These are phyloP conservation scores for Penicillium mononematosum DNA, from an alignment of 495 filamentous ascomycete species.

Conservation along the genomic window DNA sequence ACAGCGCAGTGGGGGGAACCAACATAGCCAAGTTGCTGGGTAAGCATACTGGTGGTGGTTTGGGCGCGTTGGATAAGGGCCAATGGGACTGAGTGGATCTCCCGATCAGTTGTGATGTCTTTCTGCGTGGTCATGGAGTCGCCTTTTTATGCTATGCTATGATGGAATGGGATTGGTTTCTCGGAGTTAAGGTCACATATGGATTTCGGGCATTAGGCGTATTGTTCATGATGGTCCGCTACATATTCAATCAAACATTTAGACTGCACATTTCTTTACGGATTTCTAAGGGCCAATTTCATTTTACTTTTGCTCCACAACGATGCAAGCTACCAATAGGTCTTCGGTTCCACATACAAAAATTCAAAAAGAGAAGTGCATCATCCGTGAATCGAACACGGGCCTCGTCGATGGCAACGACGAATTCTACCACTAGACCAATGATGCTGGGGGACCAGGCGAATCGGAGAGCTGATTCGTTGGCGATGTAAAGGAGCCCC, in stretches of 20 bases:
- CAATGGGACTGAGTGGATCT: conserved; percentile 38
- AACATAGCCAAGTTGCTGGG: conserved; percentile 39
- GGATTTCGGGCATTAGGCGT: not conserved
- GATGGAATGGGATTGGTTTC: not conserved
- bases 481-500: not conserved
- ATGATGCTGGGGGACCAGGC: conserved; percentile 38
- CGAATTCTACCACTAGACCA: conserved; percentile 61
- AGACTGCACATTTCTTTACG: not conserved
- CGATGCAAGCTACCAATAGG: not conserved
- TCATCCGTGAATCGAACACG: conserved; percentile 60
- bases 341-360: not conserved
- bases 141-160: not conserved
- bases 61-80: conserved; percentile 35
- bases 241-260: not conserved
- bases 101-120: not conserved
- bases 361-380: conserved; percentile 32
- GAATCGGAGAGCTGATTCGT: not conserved
- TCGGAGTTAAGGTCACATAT: not conserved
- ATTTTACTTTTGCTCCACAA: not conserved
- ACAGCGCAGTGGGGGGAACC: conserved; percentile 39
- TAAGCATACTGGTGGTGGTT: conserved; percentile 36
- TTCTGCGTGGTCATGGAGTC: not conserved
- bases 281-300: not conserved
- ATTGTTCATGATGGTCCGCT: not conserved
- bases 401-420: conserved; percentile 60